Percentiles rank a stretch among this genome's conserved stretches.
phyloP scores from a whole-genome alignment of 108 stramenopile species.

The Nitzschia sp. region DNA sequence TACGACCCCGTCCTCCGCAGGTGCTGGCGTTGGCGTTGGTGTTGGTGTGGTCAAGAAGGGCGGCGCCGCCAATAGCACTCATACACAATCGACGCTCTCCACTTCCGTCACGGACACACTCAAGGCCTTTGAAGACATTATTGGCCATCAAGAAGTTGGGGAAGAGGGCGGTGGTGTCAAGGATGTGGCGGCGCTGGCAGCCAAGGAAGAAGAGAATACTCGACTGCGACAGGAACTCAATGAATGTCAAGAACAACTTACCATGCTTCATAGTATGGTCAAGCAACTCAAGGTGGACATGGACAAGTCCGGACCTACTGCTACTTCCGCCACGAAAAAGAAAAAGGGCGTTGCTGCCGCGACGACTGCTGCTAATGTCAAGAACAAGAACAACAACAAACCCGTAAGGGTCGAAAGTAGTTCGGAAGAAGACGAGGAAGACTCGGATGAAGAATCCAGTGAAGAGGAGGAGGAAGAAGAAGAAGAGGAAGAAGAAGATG shows the following conservation, averaged over 20 bases:
- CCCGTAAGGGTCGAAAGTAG: not conserved
- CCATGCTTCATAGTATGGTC: slow-evolving; percentile 42
- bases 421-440: slow-evolving; percentile 1
- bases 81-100: slow-evolving; percentile 19
- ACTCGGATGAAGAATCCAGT: not conserved
- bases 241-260: slow-evolving; percentile 43
- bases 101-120: slow-evolving; percentile 22
- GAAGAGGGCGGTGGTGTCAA: not conserved
- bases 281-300: slow-evolving; percentile 30
- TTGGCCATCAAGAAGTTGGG: not conserved
- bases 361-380: not conserved
- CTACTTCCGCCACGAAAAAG: slow-evolving; percentile 1
- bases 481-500: slow-evolving; percentile 26
- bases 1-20: not conserved
- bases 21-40: too few species aligned
- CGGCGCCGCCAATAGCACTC: slow-evolving; percentile 6
- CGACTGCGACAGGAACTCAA: slow-evolving; percentile 41
- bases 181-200: slow-evolving; percentile 10
- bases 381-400: not conserved
- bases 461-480: slow-evolving; percentile 38
- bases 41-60: slow-evolving; percentile 12
- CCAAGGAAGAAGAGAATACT: slow-evolving; percentile 43
- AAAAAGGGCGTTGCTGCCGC: not conserved
- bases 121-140: slow-evolving; percentile 21
- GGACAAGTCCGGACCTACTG: not conserved